Evolutionary conservation across 2,329 filamentous ascomycete species (phyloP), one percentile per base, ranked within the genome.

Genomic region (Trichoderma lentiforme): DNA sequence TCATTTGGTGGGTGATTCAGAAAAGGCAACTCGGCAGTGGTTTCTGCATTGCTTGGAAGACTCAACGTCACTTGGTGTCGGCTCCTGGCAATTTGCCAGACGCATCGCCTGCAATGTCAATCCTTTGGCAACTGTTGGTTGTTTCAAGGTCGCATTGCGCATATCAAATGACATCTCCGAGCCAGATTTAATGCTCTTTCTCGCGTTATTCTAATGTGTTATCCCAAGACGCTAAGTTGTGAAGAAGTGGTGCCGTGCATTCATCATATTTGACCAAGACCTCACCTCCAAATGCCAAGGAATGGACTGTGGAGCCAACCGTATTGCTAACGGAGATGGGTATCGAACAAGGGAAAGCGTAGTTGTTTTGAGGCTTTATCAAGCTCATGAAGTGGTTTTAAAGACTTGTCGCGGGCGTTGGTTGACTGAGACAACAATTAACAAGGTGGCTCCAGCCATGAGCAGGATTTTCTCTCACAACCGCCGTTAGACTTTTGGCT

Each of bases 281-380:
- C 18, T 62, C 39, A 62, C 56, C 56, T 62, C 57, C 39, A 61
- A 34, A 36, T 62, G 56, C 67, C 67, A 62, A 70, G 67, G 21
- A 32, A 39, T 53, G n/a, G 39, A 6, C 11, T 18, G 65, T 69
- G 67, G 57, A 62, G 30, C 21, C 43, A n/a, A 51, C 15, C 18
- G 15, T 26, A 15, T 62, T 70, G 21, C 57, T 53, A 62, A 62
- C 67, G 57, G 67, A 70, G 67, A 70, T 62, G 67, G 67, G 32
- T 30, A 62, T 53, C 57, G 15, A 62, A 70, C 9, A 53, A 24
- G 67, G 67, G 14, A 62, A 70, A 70, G 67, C 56, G 67, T 47
- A 62, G 15, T 39, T 32, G 39, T 21, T 15, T 61, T 62, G 57
- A 51, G 39, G 53, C 32, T 18, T 39, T 53, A 62, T n/a, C n/a